Conservation (phyloP, 2,329 filamentous ascomycete species). For the Ampelomyces quisqualis region DNA sequence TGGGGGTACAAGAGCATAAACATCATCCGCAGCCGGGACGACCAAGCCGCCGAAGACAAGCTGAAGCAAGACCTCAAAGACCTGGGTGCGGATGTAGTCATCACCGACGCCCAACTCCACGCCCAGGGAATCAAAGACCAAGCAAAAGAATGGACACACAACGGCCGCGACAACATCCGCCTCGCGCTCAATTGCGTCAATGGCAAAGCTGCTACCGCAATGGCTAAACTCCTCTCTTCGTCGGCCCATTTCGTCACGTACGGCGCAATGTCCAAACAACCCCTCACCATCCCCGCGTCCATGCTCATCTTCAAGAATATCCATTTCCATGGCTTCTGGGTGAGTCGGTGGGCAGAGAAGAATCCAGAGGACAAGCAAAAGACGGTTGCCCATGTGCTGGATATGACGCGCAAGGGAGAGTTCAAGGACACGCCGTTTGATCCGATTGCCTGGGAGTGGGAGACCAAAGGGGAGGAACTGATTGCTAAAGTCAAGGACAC, state of each 20-base stretch:
- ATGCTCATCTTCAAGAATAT: constrained; percentile 93
- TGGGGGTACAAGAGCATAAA: constrained; percentile 95
- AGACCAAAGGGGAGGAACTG: constrained; percentile 69
- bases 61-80: constrained; percentile 61
- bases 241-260: constrained; percentile 84
- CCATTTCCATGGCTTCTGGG: constrained; percentile 90
- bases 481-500: constrained; percentile 78
- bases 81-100: constrained; percentile 63
- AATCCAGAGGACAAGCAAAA: constrained; percentile 71
- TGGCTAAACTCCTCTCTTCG: constrained; percentile 70
- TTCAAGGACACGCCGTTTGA: constrained; percentile 85
- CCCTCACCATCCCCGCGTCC: constrained; percentile 75
- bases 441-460: constrained; percentile 78
- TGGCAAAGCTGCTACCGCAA: constrained; percentile 74
- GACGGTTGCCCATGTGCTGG: constrained; percentile 82
- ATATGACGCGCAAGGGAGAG: constrained; percentile 69
- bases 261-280: constrained; percentile 90
- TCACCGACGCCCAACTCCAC: constrained; percentile 62
- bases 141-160: constrained; percentile 66
- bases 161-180: constrained; percentile 69
- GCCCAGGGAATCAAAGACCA: constrained; percentile 63
- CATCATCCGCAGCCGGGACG: constrained; percentile 73
- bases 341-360: constrained; percentile 81
- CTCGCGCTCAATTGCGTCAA: constrained; percentile 93
- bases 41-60: constrained; percentile 68